These are phyloP conservation scores for Trametes coccinea DNA, from an alignment of 768 basidiomycete species.

Conservation along the genomic window DNA sequence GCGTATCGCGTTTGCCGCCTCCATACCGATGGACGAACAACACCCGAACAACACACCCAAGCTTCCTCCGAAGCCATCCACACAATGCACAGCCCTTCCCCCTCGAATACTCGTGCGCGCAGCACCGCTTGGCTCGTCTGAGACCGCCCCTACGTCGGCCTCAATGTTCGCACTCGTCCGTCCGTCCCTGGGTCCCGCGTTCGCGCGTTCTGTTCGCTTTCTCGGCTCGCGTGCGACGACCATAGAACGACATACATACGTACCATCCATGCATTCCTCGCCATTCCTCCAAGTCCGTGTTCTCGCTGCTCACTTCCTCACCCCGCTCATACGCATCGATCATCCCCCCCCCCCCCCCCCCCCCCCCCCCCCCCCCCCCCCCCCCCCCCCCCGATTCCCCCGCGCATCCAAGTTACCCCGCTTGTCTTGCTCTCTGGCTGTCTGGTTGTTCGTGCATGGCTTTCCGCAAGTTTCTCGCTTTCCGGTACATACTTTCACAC, in stretches of 20 bases:
- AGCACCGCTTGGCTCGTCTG: constrained; percentile 1
- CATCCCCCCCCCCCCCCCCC: too few species aligned
- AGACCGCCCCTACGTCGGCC: constrained; percentile 6
- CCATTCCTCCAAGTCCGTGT: constrained; percentile 17
- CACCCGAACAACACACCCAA: too few species aligned
- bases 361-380: too few species aligned
- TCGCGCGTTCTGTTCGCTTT: constrained; percentile 3
- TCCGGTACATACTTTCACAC: not conserved
- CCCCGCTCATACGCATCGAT: constrained; percentile 28
- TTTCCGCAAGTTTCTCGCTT: not conserved
- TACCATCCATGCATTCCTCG: constrained; percentile 50
- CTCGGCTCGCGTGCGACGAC: constrained; percentile 12
- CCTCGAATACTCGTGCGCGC: constrained; percentile 6
- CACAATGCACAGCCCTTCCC: not conserved
- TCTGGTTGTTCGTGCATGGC: not conserved
- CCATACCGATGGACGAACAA: too few species aligned
- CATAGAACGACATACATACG: constrained; percentile 61
- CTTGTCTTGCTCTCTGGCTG: not conserved
- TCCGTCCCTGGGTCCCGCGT: not conserved
- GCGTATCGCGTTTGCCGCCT: not conserved
- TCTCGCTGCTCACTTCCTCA: constrained; percentile 29
- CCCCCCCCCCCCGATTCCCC: too few species aligned
- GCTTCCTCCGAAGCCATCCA: not conserved
- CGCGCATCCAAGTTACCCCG: too few species aligned
- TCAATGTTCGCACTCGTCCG: not conserved